phyloP scores from a whole-genome alignment of 805 yeast species.

The Dipodascus geniculatus region DNA sequence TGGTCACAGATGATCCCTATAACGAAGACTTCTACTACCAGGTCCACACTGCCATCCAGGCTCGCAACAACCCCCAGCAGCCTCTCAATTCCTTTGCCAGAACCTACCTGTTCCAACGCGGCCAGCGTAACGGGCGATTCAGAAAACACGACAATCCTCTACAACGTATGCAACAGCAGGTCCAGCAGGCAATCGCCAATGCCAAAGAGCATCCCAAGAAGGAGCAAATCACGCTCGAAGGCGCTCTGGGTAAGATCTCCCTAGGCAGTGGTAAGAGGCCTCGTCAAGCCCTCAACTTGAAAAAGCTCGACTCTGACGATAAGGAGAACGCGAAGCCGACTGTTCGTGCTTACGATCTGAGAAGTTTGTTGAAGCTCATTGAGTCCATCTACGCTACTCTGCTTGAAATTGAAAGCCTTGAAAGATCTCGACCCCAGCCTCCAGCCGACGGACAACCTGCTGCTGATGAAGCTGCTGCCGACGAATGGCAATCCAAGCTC shows the following conservation, averaged over 20 bases:
- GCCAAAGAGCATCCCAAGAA: conserved; percentile 75
- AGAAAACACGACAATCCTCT: conserved; percentile 57
- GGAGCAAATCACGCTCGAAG: conserved; percentile 57
- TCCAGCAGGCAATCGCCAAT: conserved; percentile 87
- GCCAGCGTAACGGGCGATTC: conserved; percentile 51
- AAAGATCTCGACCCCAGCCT: conserved; percentile 40
- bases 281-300: conserved; percentile 61
- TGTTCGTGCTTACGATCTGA: conserved; percentile 22
- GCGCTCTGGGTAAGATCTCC: conserved; percentile 82
- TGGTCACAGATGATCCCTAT: conserved; percentile 94
- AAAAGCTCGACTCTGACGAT: conserved; percentile 11
- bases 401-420: conserved; percentile 65
- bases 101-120: conserved; percentile 83
- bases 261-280: conserved; percentile 75
- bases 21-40: conserved; percentile 95
- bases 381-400: conserved; percentile 72
- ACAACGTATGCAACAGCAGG: conserved; percentile 97
- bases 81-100: conserved; percentile 78
- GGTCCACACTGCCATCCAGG: conserved; percentile 68
- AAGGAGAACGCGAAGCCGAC: conserved; percentile 25
- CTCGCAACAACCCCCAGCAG: conserved; percentile 39
- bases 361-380: conserved; percentile 51
- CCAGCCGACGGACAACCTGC: neutral
- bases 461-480: conserved; percentile 19
- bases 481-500: conserved; percentile 24